Evolutionary conservation across 2,329 filamentous ascomycete species (phyloP).

Genomic region (Sporothrix globosa): DNA sequence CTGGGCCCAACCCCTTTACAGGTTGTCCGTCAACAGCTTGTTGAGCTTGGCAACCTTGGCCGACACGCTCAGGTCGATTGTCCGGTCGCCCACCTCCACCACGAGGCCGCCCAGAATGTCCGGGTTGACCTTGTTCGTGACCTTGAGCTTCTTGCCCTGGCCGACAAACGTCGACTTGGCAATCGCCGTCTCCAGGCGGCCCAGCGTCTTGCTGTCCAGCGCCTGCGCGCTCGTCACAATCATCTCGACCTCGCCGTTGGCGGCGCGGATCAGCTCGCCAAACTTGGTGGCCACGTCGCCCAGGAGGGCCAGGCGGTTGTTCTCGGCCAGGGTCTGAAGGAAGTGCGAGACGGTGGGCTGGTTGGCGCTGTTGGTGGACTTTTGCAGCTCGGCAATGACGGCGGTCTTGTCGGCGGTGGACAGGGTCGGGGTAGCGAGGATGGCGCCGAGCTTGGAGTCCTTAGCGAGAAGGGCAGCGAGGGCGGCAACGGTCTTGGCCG

Average conservation of each 20-base stretch:
- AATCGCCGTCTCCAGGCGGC: slow-evolving; percentile 83
- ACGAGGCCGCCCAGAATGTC: slow-evolving; percentile 92
- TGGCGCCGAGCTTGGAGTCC: slow-evolving; percentile 76
- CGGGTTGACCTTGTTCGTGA: slow-evolving; percentile 91
- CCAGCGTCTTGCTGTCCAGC: slow-evolving; percentile 84
- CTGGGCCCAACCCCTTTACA: slow-evolving; percentile 68
- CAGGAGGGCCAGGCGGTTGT: slow-evolving; percentile 89
- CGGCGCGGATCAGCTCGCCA: slow-evolving; percentile 79
- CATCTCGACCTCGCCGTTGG: slow-evolving; percentile 91
- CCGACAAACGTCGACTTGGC: slow-evolving; percentile 86
- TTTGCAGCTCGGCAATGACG: slow-evolving; percentile 85
- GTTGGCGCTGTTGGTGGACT: slow-evolving; percentile 69
- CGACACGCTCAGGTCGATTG: slow-evolving; percentile 95
- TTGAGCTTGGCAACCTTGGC: slow-evolving; percentile 97
- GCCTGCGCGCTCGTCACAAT: slow-evolving; percentile 84
- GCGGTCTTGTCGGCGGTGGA: slow-evolving; percentile 76
- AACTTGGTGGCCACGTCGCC: slow-evolving; percentile 88
- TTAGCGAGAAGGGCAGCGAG: slow-evolving; percentile 75
- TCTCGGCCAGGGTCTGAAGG: slow-evolving; percentile 84
- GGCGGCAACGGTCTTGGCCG: slow-evolving; percentile 74
- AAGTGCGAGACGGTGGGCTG: slow-evolving; percentile 94
- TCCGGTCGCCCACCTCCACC: slow-evolving; percentile 96
- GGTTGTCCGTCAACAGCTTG: slow-evolving; percentile 94
- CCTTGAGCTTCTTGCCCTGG: slow-evolving; percentile 95
- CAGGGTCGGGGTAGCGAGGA: slow-evolving; percentile 82